Evolutionary conservation across 345 rosid species (phyloP), one percentile per base, ranked within the genome.

Genomic region (Hypericum androsaemum): DNA sequence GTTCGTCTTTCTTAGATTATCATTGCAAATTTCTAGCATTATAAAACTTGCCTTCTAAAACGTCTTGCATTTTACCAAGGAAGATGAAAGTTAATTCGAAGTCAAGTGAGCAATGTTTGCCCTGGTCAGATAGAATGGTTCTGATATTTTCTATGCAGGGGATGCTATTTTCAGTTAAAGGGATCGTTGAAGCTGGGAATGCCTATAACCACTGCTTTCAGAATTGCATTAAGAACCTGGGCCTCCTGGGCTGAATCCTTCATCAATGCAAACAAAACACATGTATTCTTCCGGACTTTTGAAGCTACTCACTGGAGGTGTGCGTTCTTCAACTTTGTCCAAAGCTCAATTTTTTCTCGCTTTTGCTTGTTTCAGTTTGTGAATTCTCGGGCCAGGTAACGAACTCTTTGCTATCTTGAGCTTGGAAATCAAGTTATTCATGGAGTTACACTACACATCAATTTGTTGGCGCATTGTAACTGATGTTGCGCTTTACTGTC

Each of bases 281-380:
- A 53, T 0, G 80, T 88, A 44, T 68, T 88, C 68, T 78, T 84
- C 65, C 81, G 92, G 58, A 84, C 85, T 7, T 84, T 84, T 15
- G 92, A 84, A 65, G 54, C 85, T 42, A 74, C 88, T 10, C 92
- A 84, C 56, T 84, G 92, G 88, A 78, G 79, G 92, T 89, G 32
- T 10, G 75, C 62, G 11, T 8, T 55, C 41, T 48, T 13, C 22
- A 39, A 41, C 47, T 60, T 41, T 57, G 37, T 60, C 52, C 12
- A n/a, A 52, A 37, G 39, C 58, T 7, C 37, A 10, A 22, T 48
- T 59, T 22, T 39, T 42, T 28, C 28, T 22, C 4, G 32, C 32
- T 22, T 22, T 22, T 22, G 32, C 32, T 22, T 22, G 32, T 22
- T 22, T 22, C 32, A 22, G 32, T 22, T 22, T 22, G 32, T 22